phyloP scores from a whole-genome alignment of 148 eudicot species.

The Rhododendron williamsianum region DNA sequence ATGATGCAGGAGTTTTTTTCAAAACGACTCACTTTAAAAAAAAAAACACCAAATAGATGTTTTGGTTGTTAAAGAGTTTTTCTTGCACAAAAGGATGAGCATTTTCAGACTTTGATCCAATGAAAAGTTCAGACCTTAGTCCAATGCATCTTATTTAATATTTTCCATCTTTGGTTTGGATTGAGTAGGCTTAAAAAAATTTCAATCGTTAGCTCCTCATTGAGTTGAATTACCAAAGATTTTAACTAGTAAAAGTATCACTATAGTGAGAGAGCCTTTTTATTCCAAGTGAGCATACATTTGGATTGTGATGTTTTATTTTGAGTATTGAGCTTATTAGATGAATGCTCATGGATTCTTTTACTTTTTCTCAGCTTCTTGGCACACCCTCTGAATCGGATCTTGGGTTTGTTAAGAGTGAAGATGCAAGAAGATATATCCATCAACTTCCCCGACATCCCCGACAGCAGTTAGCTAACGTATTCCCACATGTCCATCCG shows the following conservation, averaged over 20 bases:
- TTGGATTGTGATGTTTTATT: not conserved
- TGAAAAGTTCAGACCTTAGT: not conserved
- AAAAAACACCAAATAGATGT: not conserved
- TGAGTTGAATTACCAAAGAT: not conserved
- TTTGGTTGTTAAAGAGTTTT: not conserved
- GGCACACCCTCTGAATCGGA: slow-evolving; percentile 86
- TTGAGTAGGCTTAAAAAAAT: not conserved
- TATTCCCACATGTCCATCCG: slow-evolving; percentile 74
- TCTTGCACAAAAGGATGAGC: not conserved
- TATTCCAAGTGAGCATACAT: not conserved
- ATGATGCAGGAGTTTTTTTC: not conserved
- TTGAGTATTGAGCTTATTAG: not conserved
- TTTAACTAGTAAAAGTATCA: not conserved
- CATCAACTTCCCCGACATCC: slow-evolving; percentile 61
- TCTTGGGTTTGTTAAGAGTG: slow-evolving; percentile 54
- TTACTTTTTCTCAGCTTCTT: slow-evolving; percentile 41
- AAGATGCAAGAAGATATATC: slow-evolving; percentile 74
- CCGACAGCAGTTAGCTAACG: slow-evolving; percentile 47
- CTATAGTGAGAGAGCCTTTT: not conserved
- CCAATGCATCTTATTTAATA: not conserved
- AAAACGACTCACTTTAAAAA: not conserved
- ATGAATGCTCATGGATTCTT: slow-evolving; percentile 6
- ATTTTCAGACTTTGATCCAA: not conserved
- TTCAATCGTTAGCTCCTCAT: not conserved
- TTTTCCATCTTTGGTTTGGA: not conserved